phyloP scores from a whole-genome alignment of 495 filamentous ascomycete species.

The Aspergillus biplanus region DNA sequence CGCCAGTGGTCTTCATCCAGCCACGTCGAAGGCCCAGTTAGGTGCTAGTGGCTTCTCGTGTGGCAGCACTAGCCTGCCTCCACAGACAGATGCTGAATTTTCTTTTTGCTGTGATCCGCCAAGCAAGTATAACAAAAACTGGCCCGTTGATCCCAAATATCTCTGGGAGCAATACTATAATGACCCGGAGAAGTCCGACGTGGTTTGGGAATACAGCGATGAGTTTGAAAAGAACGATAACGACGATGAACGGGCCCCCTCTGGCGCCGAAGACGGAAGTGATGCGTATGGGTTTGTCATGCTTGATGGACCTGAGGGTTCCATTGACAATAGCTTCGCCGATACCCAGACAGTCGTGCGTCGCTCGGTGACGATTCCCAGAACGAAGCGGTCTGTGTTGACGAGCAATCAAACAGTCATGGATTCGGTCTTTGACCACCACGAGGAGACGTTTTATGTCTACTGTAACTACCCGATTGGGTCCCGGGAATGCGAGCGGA shows the following conservation, averaged over 20 bases:
- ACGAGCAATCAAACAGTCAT: conserved; percentile 34
- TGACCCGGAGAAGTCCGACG: conserved; percentile 12
- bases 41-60: background rate
- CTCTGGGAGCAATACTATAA: conserved; percentile 32
- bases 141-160: conserved; percentile 36
- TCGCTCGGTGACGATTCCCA: conserved; percentile 16
- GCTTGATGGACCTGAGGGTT: conserved; percentile 36
- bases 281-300: conserved; percentile 43
- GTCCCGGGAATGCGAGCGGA: conserved; percentile 27
- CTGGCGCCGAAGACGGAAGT: conserved; percentile 28
- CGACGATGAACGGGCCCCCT: conserved; percentile 19
- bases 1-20: conserved; percentile 19
- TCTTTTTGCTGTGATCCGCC: conserved; percentile 34
- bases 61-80: background rate
- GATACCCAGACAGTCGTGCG: conserved; percentile 25
- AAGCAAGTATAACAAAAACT: conserved; percentile 27
- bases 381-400: conserved; percentile 27
- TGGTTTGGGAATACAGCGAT: conserved; percentile 18
- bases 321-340: conserved; percentile 34
- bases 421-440: conserved; percentile 32
- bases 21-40: background rate
- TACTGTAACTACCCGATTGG: conserved; percentile 33
- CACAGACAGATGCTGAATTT: background rate
- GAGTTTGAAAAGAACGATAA: conserved; percentile 13
- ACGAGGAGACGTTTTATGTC: conserved; percentile 30